phyloP scores from a whole-genome alignment of 2,329 filamentous ascomycete genomes.

The Aureobasidium subglaciale region DNA sequence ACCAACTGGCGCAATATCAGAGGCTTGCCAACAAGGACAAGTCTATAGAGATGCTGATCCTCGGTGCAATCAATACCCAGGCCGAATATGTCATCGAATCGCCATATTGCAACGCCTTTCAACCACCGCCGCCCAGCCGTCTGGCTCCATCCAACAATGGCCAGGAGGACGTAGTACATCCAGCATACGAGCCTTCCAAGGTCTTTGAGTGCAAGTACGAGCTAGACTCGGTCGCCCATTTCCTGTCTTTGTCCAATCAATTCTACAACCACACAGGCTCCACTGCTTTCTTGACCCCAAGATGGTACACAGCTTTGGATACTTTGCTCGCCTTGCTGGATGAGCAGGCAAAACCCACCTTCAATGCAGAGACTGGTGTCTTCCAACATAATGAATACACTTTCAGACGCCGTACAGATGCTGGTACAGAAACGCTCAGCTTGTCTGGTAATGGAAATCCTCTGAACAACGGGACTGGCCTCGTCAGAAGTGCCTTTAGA shows the following conservation, averaged over 20 bases:
- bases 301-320: slow-evolving; percentile 74
- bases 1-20: slow-evolving; percentile 89
- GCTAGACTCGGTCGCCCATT: slow-evolving; percentile 88
- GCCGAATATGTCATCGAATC: slow-evolving; percentile 89
- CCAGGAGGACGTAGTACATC: slow-evolving; percentile 78
- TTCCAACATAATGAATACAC: slow-evolving; percentile 74
- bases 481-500: slow-evolving; percentile 85
- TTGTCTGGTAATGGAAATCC: slow-evolving; percentile 85
- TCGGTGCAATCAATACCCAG: slow-evolving; percentile 94
- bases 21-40: slow-evolving; percentile 73
- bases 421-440: slow-evolving; percentile 83
- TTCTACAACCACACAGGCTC: slow-evolving; percentile 76
- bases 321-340: slow-evolving; percentile 67
- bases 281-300: slow-evolving; percentile 65
- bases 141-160: slow-evolving; percentile 67
- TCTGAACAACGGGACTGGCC: slow-evolving; percentile 71
- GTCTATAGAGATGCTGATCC: slow-evolving; percentile 68
- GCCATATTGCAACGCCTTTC: slow-evolving; percentile 97
- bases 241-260: slow-evolving; percentile 77
- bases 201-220: slow-evolving; percentile 99
- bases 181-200: slow-evolving; percentile 70
- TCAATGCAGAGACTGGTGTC: slow-evolving; percentile 57
- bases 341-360: slow-evolving; percentile 74
- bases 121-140: slow-evolving; percentile 79
- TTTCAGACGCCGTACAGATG: slow-evolving; percentile 72